phyloP scores from a whole-genome alignment of 2,329 filamentous ascomycete genomes.

The Ophidiomyces ophidiicola region DNA sequence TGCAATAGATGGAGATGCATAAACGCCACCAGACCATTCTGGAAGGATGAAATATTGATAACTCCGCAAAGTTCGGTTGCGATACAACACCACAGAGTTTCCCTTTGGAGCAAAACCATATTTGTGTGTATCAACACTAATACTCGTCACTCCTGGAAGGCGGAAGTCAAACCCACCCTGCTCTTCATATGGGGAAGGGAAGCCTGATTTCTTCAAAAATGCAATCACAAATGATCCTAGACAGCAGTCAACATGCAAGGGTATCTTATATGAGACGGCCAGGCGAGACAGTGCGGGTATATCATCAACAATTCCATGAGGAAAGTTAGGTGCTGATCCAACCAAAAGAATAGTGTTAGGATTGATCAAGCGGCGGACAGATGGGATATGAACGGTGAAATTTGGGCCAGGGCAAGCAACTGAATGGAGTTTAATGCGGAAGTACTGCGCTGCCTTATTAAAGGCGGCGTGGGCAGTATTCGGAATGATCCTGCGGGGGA shows the following conservation, averaged over 20 bases:
- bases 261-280: constrained; percentile 64
- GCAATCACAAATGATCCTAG: constrained; percentile 90
- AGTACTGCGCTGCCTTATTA: constrained; percentile 88
- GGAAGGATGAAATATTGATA: constrained; percentile 96
- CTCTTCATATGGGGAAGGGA: constrained; percentile 48
- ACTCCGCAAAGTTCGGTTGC: constrained; percentile 60
- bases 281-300: constrained; percentile 74
- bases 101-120: constrained; percentile 98
- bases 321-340: constrained; percentile 92
- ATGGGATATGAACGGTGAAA: constrained; percentile 70
- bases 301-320: constrained; percentile 95
- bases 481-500: constrained; percentile 62
- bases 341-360: constrained; percentile 88
- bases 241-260: constrained; percentile 94
- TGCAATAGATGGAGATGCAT: constrained; percentile 82
- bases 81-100: constrained; percentile 87
- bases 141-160: constrained; percentile 84
- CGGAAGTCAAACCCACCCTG: constrained; percentile 84
- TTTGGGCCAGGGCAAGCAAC: constrained; percentile 73
- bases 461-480: constrained; percentile 94
- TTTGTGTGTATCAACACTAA: constrained; percentile 96
- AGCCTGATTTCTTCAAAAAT: constrained; percentile 84
- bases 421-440: constrained; percentile 87
- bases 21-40: constrained; percentile 91
- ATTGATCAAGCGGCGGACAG: constrained; percentile 77